Base-by-base conservation (phyloP, 805 yeast species). In the Starmerella vitae region DNA sequence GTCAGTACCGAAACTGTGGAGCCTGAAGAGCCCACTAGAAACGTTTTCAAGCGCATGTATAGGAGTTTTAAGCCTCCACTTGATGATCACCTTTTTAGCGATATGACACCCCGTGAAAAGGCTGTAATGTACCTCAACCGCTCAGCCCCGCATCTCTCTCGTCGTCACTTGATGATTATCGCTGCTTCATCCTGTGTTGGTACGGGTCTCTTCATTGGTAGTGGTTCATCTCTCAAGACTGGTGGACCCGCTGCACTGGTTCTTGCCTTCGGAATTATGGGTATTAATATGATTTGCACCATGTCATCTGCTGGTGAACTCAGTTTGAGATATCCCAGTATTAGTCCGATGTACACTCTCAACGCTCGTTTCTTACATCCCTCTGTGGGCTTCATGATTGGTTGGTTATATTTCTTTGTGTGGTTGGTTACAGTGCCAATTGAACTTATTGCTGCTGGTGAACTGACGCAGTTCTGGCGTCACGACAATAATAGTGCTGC, bases 131-230 rank as follows among this genome's bases (percentile, higher is more conserved):
- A 34, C 42, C 52, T 38, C 37, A 65, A 43, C 61, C 60, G 37
- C 53, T 67, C 43, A 62, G 67, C 46, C 69, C 79, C 34, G 58
- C 28, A 38, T 21, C 42, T 51, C 13, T 36, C 43, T 21, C 44
- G 47, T 30, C 41, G 84, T 38, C 84, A 77, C 52, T 66, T 76
- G 46, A 67, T 74, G 40, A 74, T 78, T 79, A 74, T 78, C 53
- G 79, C 91, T 47, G 72, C 82, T 48, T 93, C 91, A 49, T 88
- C 91, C 49, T 81, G 88, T 48, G 73, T 76, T 34, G 84, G 84
- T 49, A 75, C 83, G 1, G 83, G 84, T 57, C 60, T 77, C 39
- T 70, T 78, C 46, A 76, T 77, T 38, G 84, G 84, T 52, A 66
- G 74, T 18, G 81, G 79, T 34, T 52, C 61, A 22, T 69, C 77